Evolutionary conservation across 2,329 filamentous ascomycete genomes (phyloP).

Genomic region (Aspergillus unguis): DNA sequence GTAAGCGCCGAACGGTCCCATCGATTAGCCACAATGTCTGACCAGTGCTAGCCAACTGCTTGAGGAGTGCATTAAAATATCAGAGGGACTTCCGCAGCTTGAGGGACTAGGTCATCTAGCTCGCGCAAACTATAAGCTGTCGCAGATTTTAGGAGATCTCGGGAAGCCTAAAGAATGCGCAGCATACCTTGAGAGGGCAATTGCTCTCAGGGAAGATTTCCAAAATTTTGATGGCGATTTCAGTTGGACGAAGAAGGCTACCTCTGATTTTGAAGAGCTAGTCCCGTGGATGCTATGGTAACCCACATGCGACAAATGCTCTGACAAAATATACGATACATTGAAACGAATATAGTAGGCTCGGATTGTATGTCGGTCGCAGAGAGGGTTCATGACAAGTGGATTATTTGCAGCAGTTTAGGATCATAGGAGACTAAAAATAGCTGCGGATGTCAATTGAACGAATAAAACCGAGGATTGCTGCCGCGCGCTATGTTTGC

Average conservation of each 20-base stretch:
- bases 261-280: constrained; percentile 11
- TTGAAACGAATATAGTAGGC: not conserved
- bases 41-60: constrained; percentile 10
- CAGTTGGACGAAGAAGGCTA: not conserved
- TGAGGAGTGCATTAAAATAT: constrained; percentile 11
- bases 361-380: not conserved
- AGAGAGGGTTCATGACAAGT: not conserved
- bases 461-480: not conserved
- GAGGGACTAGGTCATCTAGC: constrained; percentile 14
- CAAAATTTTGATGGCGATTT: constrained; percentile 1
- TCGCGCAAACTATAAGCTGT: constrained; percentile 12
- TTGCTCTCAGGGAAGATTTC: not conserved
- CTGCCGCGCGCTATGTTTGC: not conserved
- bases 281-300: constrained; percentile 18
- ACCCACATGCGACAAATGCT: not conserved
- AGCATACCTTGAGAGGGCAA: constrained; percentile 4
- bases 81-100: constrained; percentile 2
- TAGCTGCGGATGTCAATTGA: not conserved
- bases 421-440: not conserved
- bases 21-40: constrained; percentile 2
- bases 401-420: not conserved
- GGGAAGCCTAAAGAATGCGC: constrained; percentile 3
- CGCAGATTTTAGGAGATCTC: not conserved
- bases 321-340: not conserved
- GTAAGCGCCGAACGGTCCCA: not conserved